A percentile compares a stretch with the other conserved stretches of the same genome.
Evolutionary conservation across 352 stramenopile genomes (phyloP).

Genomic region (Phytophthora macrochlamydospora): DNA sequence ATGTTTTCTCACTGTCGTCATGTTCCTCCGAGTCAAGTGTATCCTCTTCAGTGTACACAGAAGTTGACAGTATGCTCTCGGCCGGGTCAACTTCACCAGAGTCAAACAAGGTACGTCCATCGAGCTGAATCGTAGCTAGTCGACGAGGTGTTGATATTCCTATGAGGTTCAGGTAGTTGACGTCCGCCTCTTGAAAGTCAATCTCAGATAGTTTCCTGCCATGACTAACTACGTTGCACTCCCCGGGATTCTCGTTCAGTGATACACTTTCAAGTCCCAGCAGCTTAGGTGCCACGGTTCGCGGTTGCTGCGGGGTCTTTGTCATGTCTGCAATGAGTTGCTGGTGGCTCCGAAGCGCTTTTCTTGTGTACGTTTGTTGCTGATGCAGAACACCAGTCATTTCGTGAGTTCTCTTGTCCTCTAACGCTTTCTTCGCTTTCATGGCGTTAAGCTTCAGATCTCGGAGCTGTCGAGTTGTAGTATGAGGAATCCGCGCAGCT

Average conservation of each 20-base stretch:
- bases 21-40: background rate
- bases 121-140: constrained; percentile 17
- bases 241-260: background rate
- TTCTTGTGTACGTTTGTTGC: constrained; percentile 33
- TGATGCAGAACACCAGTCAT: constrained; percentile 30
- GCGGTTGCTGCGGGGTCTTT: constrained; percentile 1
- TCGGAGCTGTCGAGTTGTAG: constrained; percentile 30
- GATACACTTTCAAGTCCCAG: constrained; percentile 13
- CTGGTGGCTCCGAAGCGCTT: constrained; percentile 17
- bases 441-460: constrained; percentile 24
- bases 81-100: background rate
- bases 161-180: background rate
- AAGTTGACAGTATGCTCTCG: background rate
- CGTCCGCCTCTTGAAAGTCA: constrained; percentile 2
- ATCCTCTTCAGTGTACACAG: background rate
- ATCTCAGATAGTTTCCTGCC: background rate
- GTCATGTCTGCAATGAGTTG: constrained; percentile 10
- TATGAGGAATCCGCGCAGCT: constrained; percentile 29
- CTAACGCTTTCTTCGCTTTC: constrained; percentile 25
- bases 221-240: background rate
- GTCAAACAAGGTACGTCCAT: constrained; percentile 7
- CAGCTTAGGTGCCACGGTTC: background rate
- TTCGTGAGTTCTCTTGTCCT: constrained; percentile 31
- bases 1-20: constrained; percentile 11
- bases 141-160: background rate